Evolutionary conservation across 2,329 filamentous ascomycete species (phyloP), one percentile per base, ranked within the genome.

Genomic region (Sclerotinia nivalis): DNA sequence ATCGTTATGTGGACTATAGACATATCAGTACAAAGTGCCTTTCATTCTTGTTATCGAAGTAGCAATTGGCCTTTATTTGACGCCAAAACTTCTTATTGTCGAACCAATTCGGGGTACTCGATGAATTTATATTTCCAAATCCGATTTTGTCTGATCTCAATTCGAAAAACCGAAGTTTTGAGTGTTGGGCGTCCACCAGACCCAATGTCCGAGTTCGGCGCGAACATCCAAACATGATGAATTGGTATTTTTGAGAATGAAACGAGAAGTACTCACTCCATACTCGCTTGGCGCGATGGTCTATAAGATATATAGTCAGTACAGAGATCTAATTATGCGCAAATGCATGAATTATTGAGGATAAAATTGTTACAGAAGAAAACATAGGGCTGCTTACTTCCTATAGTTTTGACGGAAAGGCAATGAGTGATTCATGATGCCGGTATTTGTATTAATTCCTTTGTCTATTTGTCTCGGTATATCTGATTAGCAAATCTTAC

Each of bases 221-320:
- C 28, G 28, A 20, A 10, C 43, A 54, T 37, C 37, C 47, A 28
- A 37, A 31, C 20, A n/a, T 28, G 47, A 64, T 37, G 40, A 37
- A 40, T 25, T 25, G 47, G 28, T 31, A 25, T 20, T 31, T 9
- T 13, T 20, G n/a, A 45, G 22, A 6, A 28, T 64, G 15, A 10
- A 45, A 69, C 3, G 22, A 58, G 66, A 43, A 40, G 22, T 50
- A 73, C 75, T 74, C 68, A 79, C 77, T 79, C 77, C 68, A 78
- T 75, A 31, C 75, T 77, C 50, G 77, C 77, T 70, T 79, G 76
- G 69, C 77, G 71, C 65, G 76, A 78, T 49, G 77, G 77, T 28
- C 67, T 69, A 52, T 9, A n/a, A 10, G 50, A 64, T 43, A 49
- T 37, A 28, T 2, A 43, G 31, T 69, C 34, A 64, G 59, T 25